These are phyloP conservation scores for Hypocreales sp. DNA, from an alignment of 2,329 filamentous ascomycete genomes.

Conservation along the genomic window DNA sequence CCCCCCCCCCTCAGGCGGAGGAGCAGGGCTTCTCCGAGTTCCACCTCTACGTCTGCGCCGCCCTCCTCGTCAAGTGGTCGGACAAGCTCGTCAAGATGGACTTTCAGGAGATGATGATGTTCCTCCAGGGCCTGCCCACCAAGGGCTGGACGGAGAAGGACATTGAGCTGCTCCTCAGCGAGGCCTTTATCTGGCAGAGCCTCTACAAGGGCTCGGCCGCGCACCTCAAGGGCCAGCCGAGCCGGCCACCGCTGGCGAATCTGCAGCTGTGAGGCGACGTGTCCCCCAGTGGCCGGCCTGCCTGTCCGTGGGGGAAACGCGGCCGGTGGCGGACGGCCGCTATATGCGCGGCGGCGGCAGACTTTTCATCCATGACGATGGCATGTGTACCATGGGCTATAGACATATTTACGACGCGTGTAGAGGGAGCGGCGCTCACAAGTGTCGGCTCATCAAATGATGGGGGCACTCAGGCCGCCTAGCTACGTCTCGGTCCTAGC, in stretches of 20 bases:
- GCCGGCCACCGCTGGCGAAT: constrained; percentile 18
- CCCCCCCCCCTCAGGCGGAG: constrained; percentile 51
- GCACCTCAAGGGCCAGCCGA: constrained; percentile 50
- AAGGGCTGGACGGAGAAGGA: constrained; percentile 95
- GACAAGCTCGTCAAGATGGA: constrained; percentile 93
- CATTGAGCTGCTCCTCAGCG: constrained; percentile 85
- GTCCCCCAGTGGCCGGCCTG: no score
- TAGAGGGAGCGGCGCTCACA: no score
- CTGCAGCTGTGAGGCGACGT: constrained; percentile 16
- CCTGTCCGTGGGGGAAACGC: no score
- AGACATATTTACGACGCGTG: no score
- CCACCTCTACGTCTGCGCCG: constrained; percentile 94
- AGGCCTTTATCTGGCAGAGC: constrained; percentile 98
- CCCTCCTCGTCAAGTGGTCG: constrained; percentile 97
- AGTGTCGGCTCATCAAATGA: no score
- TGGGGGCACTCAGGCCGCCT: no score
- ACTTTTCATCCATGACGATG: no score
- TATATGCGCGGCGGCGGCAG: no score
- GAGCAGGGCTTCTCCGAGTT: constrained; percentile 98
- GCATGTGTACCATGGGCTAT: no score
- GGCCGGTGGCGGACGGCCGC: no score
- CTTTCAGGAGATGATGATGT: constrained; percentile 99
- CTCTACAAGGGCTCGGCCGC: constrained; percentile 89
- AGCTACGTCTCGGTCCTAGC: no score
- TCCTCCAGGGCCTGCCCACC: constrained; percentile 85